Evolutionary conservation across 306 rosid genomes (phyloP), one percentile per base, ranked within the genome.

Genomic region (Sophora flavescens): DNA sequence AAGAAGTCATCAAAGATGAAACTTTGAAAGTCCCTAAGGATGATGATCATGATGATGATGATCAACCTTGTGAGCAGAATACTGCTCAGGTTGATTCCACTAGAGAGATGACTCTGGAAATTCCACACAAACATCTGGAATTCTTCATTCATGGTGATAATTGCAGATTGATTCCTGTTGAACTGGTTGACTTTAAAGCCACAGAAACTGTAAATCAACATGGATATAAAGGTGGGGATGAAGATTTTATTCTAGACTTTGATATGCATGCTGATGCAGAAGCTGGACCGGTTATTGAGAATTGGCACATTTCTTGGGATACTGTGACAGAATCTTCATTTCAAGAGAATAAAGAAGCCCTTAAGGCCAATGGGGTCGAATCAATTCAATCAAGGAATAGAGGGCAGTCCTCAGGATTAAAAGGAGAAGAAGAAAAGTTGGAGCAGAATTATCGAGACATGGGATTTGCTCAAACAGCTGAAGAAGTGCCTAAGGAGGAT

Each of bases 171-270:
- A 86, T 96, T 83, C 99, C 97, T n/a, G 77, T 96, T 63, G 97
- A 88, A 77, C 53, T 87, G 87, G 86, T 83, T n/a, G 90, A 82
- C 16, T 80, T 89, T 11, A 11, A 69, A 2, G 59, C 76, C 72
- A 60, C 13, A 12, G 79, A 75, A 80, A 75, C 56, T 60, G 84
- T 26, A 62, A 78, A 36, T 53, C 82, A 68, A 50, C 81, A 63
- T 8, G 76, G 64, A 62, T 75, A 70, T n/a, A 79, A 84, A 79
- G 84, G 57, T 45, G 84, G 33, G 51, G 84, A 81, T 58, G 83
- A 82, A 78, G 99, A 90, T 88, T 88, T 95, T 57, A 88, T 95
- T 83, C 82, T 92, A 82, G 99, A 95, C 64, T 92, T 92, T 78
- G 95, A 81, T 66, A 78, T 76, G 86, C 50, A 52, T 36, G 30